Percentiles rank a stretch among this genome's conserved stretches.
Evolutionary conservation across 177 flowering plant genomes (phyloP).

Genomic region (Vitis hybrid): DNA sequence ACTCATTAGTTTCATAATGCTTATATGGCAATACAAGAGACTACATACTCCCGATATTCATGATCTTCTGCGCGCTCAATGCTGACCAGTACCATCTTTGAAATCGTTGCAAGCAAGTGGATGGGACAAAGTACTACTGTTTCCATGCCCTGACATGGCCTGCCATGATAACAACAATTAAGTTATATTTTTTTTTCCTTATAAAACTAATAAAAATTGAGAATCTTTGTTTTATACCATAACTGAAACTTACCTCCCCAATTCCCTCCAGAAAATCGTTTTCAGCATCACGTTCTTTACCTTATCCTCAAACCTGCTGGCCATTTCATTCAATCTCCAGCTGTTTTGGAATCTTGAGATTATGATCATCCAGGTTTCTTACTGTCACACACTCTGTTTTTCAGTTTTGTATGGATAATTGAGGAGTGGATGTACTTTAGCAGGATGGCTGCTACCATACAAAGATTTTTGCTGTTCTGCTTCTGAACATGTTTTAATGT

Average conservation of each 20-base stretch:
- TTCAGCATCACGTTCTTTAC: neutral
- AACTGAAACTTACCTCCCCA: neutral
- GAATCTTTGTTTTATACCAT: neutral
- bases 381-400: too few relatives aligned
- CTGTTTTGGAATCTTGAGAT: too few relatives aligned
- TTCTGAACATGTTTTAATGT: too few relatives aligned
- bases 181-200: neutral
- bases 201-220: neutral
- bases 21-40: neutral
- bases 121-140: neutral
- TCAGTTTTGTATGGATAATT: too few relatives aligned
- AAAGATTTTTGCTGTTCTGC: too few relatives aligned
- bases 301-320: neutral
- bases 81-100: neutral
- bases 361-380: too few relatives aligned
- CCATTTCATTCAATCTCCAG: too few relatives aligned
- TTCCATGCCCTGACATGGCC: neutral
- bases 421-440: too few relatives aligned
- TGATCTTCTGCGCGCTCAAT: neutral
- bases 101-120: neutral
- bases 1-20: neutral
- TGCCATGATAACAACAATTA: neutral
- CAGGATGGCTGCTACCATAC: too few relatives aligned
- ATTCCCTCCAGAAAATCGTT: neutral
- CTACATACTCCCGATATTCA: neutral